Evolutionary conservation across 2,329 filamentous ascomycete genomes (phyloP), one percentile per base, ranked within the genome.

Genomic region (Endocalyx cinctus): DNA sequence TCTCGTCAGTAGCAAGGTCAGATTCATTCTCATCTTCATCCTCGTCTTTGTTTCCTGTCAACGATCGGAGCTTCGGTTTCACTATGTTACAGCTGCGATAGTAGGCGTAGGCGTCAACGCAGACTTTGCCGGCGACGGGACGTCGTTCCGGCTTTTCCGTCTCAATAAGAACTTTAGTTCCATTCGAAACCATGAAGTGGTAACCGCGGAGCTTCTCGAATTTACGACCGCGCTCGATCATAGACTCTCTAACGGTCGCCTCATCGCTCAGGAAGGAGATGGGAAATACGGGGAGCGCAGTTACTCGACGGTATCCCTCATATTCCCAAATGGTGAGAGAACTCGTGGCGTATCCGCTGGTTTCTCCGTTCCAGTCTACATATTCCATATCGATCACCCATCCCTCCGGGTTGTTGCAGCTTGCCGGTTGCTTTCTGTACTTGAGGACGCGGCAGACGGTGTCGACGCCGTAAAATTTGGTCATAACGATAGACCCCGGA

Each of bases 31-130:
- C n/a, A n/a, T n/a, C n/a, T 13, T 28, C 27, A n/a, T 29, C 29
- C 3, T 37, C 30, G 18, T 30, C 10, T 6, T 37, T 32, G n/a
- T 10, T 17, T 10, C 13, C 27, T 26, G 19, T 31, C 15, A 54
- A 33, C 2, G 43, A 17, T 23, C 51, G 41, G 7, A 62, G 39
- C 4, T 36, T 35, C 4, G 55, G 55, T 27, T 53, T 58, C 5
- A 54, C 44, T 1, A 52, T 39, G 31, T 57, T 51, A 35, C 45
- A 52, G 42, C 42, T 51, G 2, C 41, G 19, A 35, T 60, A 62
- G 34, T 60, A 63, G 2, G 60, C 60, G 23, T 57, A 54, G 0
- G 56, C 43, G 31, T 64, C 61, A 6, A 63, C 34, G 14, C 55
- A 54, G 17, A 63, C 54, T 16, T 50, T 53, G 1, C 60, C 59